Percentiles rank a stretch among this genome's conserved stretches.
These are phyloP conservation scores for Lepiota subincarnata DNA, from an alignment of 768 basidiomycete species.

Conservation along the genomic window DNA sequence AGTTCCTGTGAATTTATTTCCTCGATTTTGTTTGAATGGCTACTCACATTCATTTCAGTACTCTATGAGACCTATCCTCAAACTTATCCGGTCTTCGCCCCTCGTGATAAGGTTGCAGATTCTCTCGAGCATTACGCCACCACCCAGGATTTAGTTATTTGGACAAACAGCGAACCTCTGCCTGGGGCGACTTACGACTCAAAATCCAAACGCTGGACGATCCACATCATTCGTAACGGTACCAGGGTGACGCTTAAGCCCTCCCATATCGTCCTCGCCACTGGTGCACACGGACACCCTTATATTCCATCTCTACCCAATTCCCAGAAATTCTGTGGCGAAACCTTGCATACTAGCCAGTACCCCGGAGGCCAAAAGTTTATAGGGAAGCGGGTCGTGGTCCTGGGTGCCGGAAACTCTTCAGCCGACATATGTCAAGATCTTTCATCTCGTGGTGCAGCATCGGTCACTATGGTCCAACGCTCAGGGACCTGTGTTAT, in stretches of 20 bases:
- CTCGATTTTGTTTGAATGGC: neutral
- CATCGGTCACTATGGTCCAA: slow-evolving; percentile 38
- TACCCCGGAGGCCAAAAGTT: slow-evolving; percentile 26
- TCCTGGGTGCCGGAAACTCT: slow-evolving; percentile 39
- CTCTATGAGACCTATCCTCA: slow-evolving; percentile 34
- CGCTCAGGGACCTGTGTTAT: slow-evolving; percentile 32
- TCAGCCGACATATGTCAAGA: slow-evolving; percentile 37
- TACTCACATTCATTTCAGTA: slow-evolving; percentile 21
- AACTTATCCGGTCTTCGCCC: slow-evolving; percentile 38
- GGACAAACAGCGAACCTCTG: slow-evolving; percentile 32
- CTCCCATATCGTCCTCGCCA: too few relatives aligned
- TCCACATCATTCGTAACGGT: too few relatives aligned
- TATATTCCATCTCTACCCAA: too few relatives aligned
- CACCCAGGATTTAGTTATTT: slow-evolving; percentile 39
- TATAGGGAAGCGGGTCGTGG: slow-evolving; percentile 31
- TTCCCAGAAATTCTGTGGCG: too few relatives aligned
- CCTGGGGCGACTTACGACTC: slow-evolving; percentile 32
- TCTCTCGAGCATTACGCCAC: slow-evolving; percentile 40
- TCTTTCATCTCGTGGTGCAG: slow-evolving; percentile 26
- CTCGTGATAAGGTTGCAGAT: slow-evolving; percentile 38
- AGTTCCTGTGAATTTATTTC: slow-evolving; percentile 8
- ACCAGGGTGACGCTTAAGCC: too few relatives aligned
- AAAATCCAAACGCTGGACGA: slow-evolving; percentile 12
- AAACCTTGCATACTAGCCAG: neutral
- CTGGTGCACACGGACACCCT: too few relatives aligned